Base-by-base conservation (phyloP, 1,284 basidiomycete genomes). In the Naganishia liquefaciens region DNA sequence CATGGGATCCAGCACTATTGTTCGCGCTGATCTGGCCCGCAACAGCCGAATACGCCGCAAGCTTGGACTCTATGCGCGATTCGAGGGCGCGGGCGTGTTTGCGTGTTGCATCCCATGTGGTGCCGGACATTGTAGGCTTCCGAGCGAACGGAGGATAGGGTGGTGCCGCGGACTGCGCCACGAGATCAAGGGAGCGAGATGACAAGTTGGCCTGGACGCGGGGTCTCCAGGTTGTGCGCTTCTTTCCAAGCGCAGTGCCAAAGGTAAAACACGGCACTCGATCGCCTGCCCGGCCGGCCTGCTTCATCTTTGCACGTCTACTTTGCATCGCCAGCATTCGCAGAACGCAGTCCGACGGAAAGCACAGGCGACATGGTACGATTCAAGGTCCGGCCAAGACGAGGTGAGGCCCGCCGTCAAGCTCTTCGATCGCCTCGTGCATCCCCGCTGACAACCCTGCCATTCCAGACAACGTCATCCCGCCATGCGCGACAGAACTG, bases 21-120 rank as follows among this genome's bases (percentile, higher is more conserved):
- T 61, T 47, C 13, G 70, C 65, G 0, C 87, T 85, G 68, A 94
- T 86, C 28, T 85, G 84, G 3, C 88, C 85, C 4, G 90, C 91
- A 40, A 96, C 82, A 69, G 90, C 88, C 25, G 90, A 87, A 78
- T 97, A 98, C 7, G 89, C 83, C 0, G 91, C 91, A 23, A 98
- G 84, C 77, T 96, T 93, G 40, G 89, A 83, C 76, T 96, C 91
- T 70, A 97, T 89, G 28, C 93, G 84, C 47, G 90, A 88, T 77
- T 96, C 93, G 37, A 96, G 86, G 7, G 91, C 93, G 71, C 93
- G 84, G 76, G 90, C 92, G 79, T 94, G 91, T 68, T 91, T 82
- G 72, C 93, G 88, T 0, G 79, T 73, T n/a, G 78, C 76, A 57
- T 82, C 81, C 80, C 80, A 82, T 46, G 75, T 62, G 28, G 75